Base-by-base conservation (phyloP, 345 rosid genomes). In the Hypericum androsaemum region DNA sequence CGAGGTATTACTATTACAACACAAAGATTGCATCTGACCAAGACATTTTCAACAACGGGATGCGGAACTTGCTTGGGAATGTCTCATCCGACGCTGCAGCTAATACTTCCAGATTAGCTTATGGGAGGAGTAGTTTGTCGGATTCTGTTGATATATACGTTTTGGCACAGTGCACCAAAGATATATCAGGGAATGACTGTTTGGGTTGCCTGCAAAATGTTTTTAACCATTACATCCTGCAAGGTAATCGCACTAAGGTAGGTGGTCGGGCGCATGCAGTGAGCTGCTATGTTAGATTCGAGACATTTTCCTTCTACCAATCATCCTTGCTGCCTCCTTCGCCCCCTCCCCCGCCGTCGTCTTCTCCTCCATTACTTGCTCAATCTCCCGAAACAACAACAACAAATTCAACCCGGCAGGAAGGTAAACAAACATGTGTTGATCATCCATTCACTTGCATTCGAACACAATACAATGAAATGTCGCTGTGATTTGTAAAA, bases 201-300 rank as follows among this genome's bases (percentile, higher is more conserved):
- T 37, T 3, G 6, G 45, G 12, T 39, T 77, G 81, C 43, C 62
- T 77, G 28, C 59, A 39, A 57, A 16, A 35, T 1, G 63, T 68
- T 39, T 37, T 50, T 14, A 7, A 45, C 10, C 10, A 45, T 8
- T n/a, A 6, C 43, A 59, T 71, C 59, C 47, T 58, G 7, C 8
- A 9, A 12, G 45, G 17, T 38, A 49, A 61, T 59, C 17, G 41
- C 43, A 8, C 40, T 17, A 57, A 10, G 22, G 12, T 14, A 8
- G 79, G 70, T 10, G 64, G 49, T 52, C 49, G 47, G 50, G n/a
- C 63, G 5, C 39, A 22, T 13, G n/a, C 74, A 6, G 32, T 52
- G 41, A 71, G 76, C 38, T 77, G 79, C 56, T 47, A 57, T 48
- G 43, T 77, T 37, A 64, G 77, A 11, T 71, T 50, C 45, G 79